Base-by-base conservation (phyloP, 2,329 filamentous ascomycete genomes). In the Hymenotorrendiella dingleyae region DNA sequence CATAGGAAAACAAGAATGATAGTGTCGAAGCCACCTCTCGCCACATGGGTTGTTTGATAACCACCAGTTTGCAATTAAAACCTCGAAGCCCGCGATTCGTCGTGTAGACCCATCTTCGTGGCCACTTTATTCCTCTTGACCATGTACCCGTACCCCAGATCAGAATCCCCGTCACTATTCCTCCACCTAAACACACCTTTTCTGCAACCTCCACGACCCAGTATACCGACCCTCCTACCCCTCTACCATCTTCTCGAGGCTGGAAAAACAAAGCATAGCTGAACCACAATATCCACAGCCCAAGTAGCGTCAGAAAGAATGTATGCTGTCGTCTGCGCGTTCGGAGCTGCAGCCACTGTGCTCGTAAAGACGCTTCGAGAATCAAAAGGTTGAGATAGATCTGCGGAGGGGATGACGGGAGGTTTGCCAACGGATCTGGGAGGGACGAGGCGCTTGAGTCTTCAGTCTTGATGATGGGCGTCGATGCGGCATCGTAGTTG, bases 351-450 rank as follows among this genome's bases (percentile, higher is more conserved):
- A 98, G 80, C 66, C 94, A 97, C 59, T 98, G 93, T 19, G 88
- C 83, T 52, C 93, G 87, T 26, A 98, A 73, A 4, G 89, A 95
- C 36, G 88, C 89, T 65, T 98, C 93, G 64, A 98, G 86, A 57
- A 98, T 94, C 46, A 98, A 78, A 19, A 98, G 83, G 66, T 98
- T 98, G 58, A 98, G 81, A 68, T 98, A 98, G 61, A 98, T 96
- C 72, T 59, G 56, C 12, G 49, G 61, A 40, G 56, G 61, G 46
- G 67, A 50, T 41, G 67, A 54, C 19, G 62, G 61, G 5, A 62
- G 55, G 19, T 56, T 54, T 16, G 59, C 59, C 24, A 61, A 39
- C 4, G 61, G 59, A 41, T 63, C 60, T 54, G 53, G 45, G 12
- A 57, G 19, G 22, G 50, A 51, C 48, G 60, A 53, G n/a, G 54